phyloP scores from a whole-genome alignment of 139 green algal species.

The Pleodorina starrii region DNA sequence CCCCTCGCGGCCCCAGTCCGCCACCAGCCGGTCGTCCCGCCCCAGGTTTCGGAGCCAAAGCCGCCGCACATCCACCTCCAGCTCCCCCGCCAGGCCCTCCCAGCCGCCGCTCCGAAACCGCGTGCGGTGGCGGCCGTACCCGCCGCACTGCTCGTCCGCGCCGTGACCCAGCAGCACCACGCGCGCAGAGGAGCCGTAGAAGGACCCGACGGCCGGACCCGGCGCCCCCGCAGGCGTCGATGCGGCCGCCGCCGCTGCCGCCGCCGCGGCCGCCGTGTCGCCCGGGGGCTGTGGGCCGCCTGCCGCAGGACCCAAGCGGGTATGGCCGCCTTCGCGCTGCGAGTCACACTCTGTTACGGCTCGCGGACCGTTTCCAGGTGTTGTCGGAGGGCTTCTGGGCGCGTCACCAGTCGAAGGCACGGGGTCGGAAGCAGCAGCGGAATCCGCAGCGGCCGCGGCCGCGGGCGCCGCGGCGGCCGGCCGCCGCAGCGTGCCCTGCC shows the following conservation, averaged over 20 bases:
- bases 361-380: too few species aligned
- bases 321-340: too few species aligned
- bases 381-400: background rate
- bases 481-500: constrained; percentile 58
- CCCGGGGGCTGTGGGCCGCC: too few species aligned
- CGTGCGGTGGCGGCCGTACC: constrained; percentile 95
- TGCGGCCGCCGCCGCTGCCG: too few species aligned
- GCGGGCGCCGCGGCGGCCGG: background rate
- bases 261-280: too few species aligned
- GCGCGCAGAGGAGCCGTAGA: constrained; percentile 71
- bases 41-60: constrained; percentile 96
- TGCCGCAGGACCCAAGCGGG: too few species aligned
- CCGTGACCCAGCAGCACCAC: constrained; percentile 94
- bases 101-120: constrained; percentile 67
- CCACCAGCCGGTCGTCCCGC: constrained; percentile 90
- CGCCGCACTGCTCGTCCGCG: constrained; percentile 94
- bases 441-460: too few species aligned
- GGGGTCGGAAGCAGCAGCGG: background rate
- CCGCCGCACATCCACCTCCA: constrained; percentile 86
- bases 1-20: constrained; percentile 87
- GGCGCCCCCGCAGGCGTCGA: background rate
- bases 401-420: background rate
- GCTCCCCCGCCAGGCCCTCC: constrained; percentile 72
- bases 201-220: background rate
- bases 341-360: too few species aligned